Conservation (phyloP, 495 filamentous ascomycete genomes). For the Aspergillus conjunctus region DNA sequence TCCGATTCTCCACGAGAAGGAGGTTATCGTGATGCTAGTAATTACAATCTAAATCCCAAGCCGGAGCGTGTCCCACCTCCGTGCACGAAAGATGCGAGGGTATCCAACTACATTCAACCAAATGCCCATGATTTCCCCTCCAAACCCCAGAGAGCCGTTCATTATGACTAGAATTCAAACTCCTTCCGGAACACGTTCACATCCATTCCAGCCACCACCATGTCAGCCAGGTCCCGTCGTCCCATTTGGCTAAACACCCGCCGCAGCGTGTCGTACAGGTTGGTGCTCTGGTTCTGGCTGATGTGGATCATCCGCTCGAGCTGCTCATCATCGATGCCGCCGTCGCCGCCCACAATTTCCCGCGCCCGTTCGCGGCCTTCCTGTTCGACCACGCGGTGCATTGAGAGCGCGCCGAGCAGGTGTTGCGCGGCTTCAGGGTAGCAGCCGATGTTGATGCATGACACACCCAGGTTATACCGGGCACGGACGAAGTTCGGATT, state of each 20-base stretch:
- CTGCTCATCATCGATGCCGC: conserved; percentile 62
- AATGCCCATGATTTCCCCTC: background rate
- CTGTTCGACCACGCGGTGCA: conserved; percentile 92
- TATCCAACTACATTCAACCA: conserved; percentile 14
- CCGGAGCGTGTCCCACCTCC: background rate
- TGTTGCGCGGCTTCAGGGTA: conserved; percentile 91
- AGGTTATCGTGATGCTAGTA: conserved; percentile 13
- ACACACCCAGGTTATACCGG: conserved; percentile 94
- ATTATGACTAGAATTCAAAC: conserved; percentile 65
- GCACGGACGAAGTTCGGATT: conserved; percentile 95
- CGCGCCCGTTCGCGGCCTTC: conserved; percentile 79
- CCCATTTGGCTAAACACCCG: conserved; percentile 96
- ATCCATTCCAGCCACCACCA: conserved; percentile 86
- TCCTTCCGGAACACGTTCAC: conserved; percentile 83
- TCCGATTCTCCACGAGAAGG: background rate
- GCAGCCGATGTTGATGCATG: conserved; percentile 96
- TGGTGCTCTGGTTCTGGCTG: conserved; percentile 92
- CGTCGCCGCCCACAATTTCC: conserved; percentile 71
- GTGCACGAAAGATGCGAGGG: background rate
- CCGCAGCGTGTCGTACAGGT: conserved; percentile 88
- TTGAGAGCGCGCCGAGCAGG: conserved; percentile 88
- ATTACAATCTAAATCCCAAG: conserved; percentile 16
- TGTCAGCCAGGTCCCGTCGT: conserved; percentile 79
- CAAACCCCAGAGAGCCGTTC: conserved; percentile 17
- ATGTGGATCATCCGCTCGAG: conserved; percentile 74